These are phyloP conservation scores for Macrolepiota fuliginosa DNA, from an alignment of 768 basidiomycete genomes.

Conservation along the genomic window DNA sequence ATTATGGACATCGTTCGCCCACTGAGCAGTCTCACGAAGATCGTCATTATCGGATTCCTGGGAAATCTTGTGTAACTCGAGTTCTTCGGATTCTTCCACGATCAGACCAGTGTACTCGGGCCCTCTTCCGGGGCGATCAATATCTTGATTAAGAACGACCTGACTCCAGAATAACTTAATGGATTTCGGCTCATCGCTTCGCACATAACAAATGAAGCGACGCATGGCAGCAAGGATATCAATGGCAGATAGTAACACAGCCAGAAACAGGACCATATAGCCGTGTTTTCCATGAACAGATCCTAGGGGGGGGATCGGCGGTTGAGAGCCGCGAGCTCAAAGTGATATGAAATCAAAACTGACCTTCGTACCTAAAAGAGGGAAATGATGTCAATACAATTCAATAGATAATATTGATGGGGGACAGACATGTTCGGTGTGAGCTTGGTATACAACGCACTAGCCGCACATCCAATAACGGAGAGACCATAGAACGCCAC, in stretches of 20 bases:
- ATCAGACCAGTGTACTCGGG: constrained; percentile 63
- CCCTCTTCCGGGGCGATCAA: constrained; percentile 20
- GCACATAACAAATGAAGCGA: constrained; percentile 51
- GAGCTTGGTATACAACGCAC: constrained; percentile 69
- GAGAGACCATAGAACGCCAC: constrained; percentile 60
- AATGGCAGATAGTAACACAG: constrained; percentile 34
- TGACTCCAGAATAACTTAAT: constrained; percentile 52
- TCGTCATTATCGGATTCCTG: constrained; percentile 30
- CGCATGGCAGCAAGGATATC: constrained; percentile 52
- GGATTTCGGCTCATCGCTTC: constrained; percentile 37
- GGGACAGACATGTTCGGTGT: constrained; percentile 72
- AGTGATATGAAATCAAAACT: constrained; percentile 16
- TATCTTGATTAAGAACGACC: constrained; percentile 51
- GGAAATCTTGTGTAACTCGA: constrained; percentile 43
- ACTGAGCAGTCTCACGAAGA: constrained; percentile 44
- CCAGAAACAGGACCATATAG: constrained; percentile 40
- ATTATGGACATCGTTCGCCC: constrained; percentile 50
- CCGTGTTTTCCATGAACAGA: constrained; percentile 63
- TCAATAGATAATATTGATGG: constrained; percentile 5
- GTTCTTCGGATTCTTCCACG: constrained; percentile 52
- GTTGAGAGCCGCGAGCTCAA: not conserved
- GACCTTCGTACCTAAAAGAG: constrained; percentile 62
- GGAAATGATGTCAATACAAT: constrained; percentile 19
- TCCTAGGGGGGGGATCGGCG: constrained; percentile 23
- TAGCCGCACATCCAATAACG: constrained; percentile 63